Evolutionary conservation across 1,284 basidiomycete species (phyloP).

Genomic region (Microbotryomycetes sp.): DNA sequence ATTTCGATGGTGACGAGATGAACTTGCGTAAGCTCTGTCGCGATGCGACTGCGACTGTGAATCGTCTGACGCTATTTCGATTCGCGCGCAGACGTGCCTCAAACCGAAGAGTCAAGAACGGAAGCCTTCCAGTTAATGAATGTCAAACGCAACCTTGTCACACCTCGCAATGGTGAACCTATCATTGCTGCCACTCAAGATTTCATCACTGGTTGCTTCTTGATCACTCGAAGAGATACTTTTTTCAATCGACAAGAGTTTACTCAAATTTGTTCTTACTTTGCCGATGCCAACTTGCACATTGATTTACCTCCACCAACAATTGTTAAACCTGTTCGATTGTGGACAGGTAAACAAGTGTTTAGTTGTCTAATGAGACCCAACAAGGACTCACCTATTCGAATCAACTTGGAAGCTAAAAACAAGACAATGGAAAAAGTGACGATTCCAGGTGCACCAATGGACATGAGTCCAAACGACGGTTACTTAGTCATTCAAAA

Average conservation of each 20-base stretch:
- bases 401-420: conserved; percentile 94
- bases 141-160: conserved; percentile 95
- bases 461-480: conserved; percentile 92
- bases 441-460: conserved; percentile 46
- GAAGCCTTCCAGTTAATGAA: conserved; percentile 98
- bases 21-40: conserved; percentile 65
- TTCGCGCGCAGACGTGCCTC: conserved; percentile 73
- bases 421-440: conserved; percentile 84
- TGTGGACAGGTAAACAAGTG: conserved; percentile 99
- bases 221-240: conserved; percentile 84
- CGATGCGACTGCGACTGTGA: neutral
- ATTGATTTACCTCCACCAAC: conserved; percentile 94
- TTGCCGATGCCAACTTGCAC: conserved; percentile 82
- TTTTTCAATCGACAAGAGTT: conserved; percentile 95
- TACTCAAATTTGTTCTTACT: conserved; percentile 92
- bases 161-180: conserved; percentile 94
- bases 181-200: conserved; percentile 98
- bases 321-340: conserved; percentile 82
- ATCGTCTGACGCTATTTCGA: neutral
- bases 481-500: conserved; percentile 97
- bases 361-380: conserved; percentile 96
- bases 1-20: conserved; percentile 99
- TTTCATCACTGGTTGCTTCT: conserved; percentile 95
- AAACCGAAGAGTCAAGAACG: conserved; percentile 96
- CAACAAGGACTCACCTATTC: conserved; percentile 72